Base-by-base conservation (phyloP, 2,329 filamentous ascomycete species). In the Fusarium euwallaceae region DNA sequence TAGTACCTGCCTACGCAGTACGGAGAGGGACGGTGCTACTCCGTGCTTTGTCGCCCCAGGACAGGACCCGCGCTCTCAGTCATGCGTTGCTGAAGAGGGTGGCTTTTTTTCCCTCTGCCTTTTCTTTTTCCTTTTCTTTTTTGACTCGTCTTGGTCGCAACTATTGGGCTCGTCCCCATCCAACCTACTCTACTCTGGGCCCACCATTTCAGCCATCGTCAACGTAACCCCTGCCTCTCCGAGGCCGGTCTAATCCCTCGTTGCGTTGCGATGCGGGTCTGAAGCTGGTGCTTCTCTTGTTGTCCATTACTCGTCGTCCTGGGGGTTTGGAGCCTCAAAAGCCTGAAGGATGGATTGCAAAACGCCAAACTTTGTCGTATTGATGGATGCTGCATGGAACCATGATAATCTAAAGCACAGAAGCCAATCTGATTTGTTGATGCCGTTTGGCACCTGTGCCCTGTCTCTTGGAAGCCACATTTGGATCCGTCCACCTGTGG, bases 141-240 rank as follows among this genome's bases (percentile, higher is more conserved):
- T 77, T 74, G 70, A 37, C n/a, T 55, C 48, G 36, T 64, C 37
- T 48, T 39, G 45, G 45, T 59, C 34, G 66, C 63, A 75, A 68
- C 73, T 76, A 73, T 75, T 74, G 72, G 72, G 61, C 24, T 71
- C 56, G 69, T 67, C 67, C 61, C 62, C 64, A 67, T 70, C 56
- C 41, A 69, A 56, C 43, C 64, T 67, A 22, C 63, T 66, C 64
- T 67, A 22, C 64, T 64, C 48, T 70, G 66, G 75, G 65, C 73
- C 76, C 77, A 79, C 77, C 65, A 67, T 71, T 68, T 75, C 62
- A 75, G 69, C 72, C 77, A 76, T 77, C 67, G 66, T 76, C 66
- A 67, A 70, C 56, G 56, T 41, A 58, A 67, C 60, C 77, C 76
- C 73, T 78, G 73, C 55, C 61, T 55, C 45, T 39, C 48, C 34